These are phyloP conservation scores for Camelina sativa DNA, from an alignment of 345 rosid genomes.

Conservation along the genomic window DNA sequence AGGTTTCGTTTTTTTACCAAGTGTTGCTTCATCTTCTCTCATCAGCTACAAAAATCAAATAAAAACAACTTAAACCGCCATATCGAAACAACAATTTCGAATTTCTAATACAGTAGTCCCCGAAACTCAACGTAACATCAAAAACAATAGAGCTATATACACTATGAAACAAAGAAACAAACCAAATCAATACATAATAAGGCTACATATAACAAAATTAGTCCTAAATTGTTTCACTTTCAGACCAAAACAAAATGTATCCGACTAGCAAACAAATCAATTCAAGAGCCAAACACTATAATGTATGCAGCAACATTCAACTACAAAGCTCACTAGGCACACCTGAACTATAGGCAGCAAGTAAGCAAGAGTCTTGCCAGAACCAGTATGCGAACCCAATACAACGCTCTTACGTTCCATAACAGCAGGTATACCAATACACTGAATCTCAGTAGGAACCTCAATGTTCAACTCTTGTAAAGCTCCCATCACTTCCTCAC, in stretches of 20 bases:
- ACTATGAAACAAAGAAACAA: background rate
- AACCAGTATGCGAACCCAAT: constrained; percentile 95
- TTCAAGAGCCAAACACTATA: constrained; percentile 1
- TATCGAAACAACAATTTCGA: background rate
- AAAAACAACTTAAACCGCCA: constrained; percentile 9
- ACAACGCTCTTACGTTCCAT: constrained; percentile 82
- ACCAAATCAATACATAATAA: background rate
- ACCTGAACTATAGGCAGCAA: constrained; percentile 95
- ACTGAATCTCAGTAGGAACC: constrained; percentile 94
- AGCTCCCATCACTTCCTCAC: constrained; percentile 83
- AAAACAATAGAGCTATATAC: background rate
- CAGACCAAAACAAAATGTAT: background rate
- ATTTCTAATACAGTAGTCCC: background rate
- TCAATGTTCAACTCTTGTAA: constrained; percentile 76
- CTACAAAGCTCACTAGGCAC: background rate
- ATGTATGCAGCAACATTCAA: background rate
- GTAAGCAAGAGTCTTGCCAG: constrained; percentile 93
- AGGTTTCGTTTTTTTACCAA: constrained; percentile 76
- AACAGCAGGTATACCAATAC: constrained; percentile 82
- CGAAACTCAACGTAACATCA: background rate
- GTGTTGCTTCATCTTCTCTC: constrained; percentile 74
- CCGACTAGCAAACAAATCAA: background rate
- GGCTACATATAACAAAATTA: background rate
- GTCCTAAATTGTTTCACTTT: background rate
- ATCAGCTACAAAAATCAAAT: constrained; percentile 59